Evolutionary conservation across 2,329 filamentous ascomycete species (phyloP).

Genomic region (Tolypocladium guangdongense): DNA sequence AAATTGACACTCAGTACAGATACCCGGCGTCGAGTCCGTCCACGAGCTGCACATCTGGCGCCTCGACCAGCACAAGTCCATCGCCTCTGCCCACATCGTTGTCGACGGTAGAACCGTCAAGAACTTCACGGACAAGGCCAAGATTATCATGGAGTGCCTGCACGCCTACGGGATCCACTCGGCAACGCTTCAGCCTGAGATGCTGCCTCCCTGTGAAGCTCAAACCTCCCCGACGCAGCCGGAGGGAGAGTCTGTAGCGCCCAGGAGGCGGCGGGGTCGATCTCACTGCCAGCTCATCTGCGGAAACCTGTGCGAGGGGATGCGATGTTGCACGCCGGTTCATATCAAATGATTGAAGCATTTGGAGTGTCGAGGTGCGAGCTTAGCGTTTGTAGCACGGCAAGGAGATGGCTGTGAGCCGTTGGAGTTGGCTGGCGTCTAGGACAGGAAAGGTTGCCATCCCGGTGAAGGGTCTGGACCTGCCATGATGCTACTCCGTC

Average conservation of each 20-base stretch:
- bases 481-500: background rate
- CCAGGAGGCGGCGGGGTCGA: constrained; percentile 10
- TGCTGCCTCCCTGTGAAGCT: constrained; percentile 2
- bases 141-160: constrained; percentile 55
- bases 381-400: background rate
- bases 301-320: constrained; percentile 35
- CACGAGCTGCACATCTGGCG: constrained; percentile 69
- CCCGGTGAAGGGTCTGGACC: background rate
- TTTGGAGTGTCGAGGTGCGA: background rate
- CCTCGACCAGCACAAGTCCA: constrained; percentile 56
- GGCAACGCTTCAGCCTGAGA: constrained; percentile 58
- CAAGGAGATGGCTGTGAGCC: background rate
- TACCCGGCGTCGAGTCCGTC: constrained; percentile 54
- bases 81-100: constrained; percentile 60
- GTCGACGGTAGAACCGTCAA: constrained; percentile 45
- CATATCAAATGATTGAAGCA: background rate
- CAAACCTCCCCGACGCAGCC: constrained; percentile 5
- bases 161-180: constrained; percentile 66
- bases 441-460: background rate
- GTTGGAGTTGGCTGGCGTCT: background rate
- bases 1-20: constrained; percentile 25
- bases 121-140: constrained; percentile 49
- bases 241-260: constrained; percentile 7
- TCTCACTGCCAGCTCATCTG: constrained; percentile 40
- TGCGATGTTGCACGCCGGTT: constrained; percentile 35